Conservation (phyloP, 768 basidiomycete species). For the Tephrocybe rancida region DNA sequence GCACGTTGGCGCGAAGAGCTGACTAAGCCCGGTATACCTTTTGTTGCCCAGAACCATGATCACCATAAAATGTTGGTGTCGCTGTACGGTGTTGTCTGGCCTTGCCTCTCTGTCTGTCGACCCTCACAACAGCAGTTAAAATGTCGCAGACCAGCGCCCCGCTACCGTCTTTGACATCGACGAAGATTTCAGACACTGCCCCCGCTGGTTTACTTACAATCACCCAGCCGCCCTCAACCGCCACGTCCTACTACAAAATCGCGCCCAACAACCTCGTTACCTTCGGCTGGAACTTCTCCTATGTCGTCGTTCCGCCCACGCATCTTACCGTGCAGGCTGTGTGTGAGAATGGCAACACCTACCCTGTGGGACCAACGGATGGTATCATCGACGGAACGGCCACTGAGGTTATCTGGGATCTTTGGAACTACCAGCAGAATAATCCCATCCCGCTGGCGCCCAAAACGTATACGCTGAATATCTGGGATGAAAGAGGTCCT, state of each 20-base stretch:
- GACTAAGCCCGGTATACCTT: too few relatives aligned
- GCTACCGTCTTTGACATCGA: background rate
- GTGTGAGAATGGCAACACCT: slow-evolving; percentile 88
- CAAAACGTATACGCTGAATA: slow-evolving; percentile 74
- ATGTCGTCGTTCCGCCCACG: slow-evolving; percentile 68
- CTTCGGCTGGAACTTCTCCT: slow-evolving; percentile 90
- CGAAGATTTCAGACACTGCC: slow-evolving; percentile 48
- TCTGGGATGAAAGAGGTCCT: slow-evolving; percentile 82
- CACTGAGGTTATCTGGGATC: slow-evolving; percentile 78
- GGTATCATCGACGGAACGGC: slow-evolving; percentile 73
- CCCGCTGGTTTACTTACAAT: slow-evolving; percentile 68
- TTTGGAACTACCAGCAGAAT: slow-evolving; percentile 70
- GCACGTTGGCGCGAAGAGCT: too few relatives aligned
- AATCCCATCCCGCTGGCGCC: slow-evolving; percentile 70
- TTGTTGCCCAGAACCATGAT: too few relatives aligned
- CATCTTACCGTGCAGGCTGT: slow-evolving; percentile 80
- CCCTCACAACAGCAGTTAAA: too few relatives aligned
- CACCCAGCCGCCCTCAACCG: slow-evolving; percentile 80
- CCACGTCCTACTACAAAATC: slow-evolving; percentile 89
- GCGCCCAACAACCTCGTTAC: slow-evolving; percentile 73
- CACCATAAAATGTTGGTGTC: too few relatives aligned
- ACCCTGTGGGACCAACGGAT: slow-evolving; percentile 80
- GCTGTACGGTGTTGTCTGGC: too few relatives aligned
- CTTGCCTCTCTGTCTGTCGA: too few relatives aligned
- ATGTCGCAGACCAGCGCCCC: slow-evolving; percentile 8